Base-by-base conservation (phyloP, 768 basidiomycete genomes). In the Boletus rufocinnamomeus region DNA sequence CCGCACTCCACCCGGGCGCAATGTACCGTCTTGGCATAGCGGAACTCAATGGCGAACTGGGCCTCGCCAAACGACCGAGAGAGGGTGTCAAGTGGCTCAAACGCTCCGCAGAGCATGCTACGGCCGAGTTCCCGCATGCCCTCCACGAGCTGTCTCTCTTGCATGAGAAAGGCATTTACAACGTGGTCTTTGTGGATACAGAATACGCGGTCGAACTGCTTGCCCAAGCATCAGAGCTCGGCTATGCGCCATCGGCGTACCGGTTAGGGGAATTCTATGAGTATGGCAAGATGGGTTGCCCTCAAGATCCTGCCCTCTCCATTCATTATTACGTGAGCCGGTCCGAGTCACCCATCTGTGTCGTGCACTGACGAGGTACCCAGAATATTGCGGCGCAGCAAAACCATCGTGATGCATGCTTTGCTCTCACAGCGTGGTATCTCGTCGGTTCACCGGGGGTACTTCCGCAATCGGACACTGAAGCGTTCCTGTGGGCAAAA, bases 61-160 rank as follows among this genome's bases (percentile, higher is more conserved):
- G 93, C 0, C 78, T 95, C 17, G 82, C 87, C 27, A 91, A 88
- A 72, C 86, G 88, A 47, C 92, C 95, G 7, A 93, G 92, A 75
- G 97, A 98, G 72, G 97, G 97, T 58, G 93, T 98, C 65, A 97
- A 97, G 77, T 98, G 95, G 95, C 84, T 99, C 62, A 98, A 98
- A 75, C 84, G 97, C 53, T 94, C 94, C 37, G 95, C 95, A 6
- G 97, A 98, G 73, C 84, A 91, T 69, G 91, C 91, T 1, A 96
- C 93, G 2, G 90, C 93, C 47, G 95, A 96, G 75, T 97, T 96
- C 72, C 95, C 96, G 0, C 95, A 98, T 69, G 95, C 95, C 2
- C 77, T 99, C 48, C 95, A 98, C 76, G 95, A 98, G 75, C 80
- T 97, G 16, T 95, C 95, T 1, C 80, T 96, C 34, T 76, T 98